Conservation (phyloP, 1,284 basidiomycete genomes). For the Leucoagaricus sp. region DNA sequence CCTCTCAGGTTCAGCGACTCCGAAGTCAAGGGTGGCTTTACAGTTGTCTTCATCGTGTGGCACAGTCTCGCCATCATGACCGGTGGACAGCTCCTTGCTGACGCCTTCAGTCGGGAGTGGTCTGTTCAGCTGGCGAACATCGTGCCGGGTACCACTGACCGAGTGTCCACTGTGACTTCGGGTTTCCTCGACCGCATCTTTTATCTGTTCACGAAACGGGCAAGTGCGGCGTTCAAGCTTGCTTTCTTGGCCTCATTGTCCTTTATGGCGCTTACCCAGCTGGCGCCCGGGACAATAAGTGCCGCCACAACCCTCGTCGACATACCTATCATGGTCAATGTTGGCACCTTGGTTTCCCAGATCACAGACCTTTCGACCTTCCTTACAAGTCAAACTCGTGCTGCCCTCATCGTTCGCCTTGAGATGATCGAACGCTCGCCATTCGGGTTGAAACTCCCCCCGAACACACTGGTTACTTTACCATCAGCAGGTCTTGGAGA, state of each 20-base stretch:
- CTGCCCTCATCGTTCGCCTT: conserved; percentile 9
- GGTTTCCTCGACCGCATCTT: conserved; percentile 12
- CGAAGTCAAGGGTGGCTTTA: conserved; percentile 14
- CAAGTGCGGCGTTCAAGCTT: conserved; percentile 14
- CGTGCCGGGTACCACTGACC: conserved; percentile 7
- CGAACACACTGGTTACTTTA: background rate
- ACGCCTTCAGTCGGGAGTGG: conserved; percentile 16
- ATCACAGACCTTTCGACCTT: background rate
- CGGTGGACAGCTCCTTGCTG: conserved; percentile 9
- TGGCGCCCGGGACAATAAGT: conserved; percentile 12
- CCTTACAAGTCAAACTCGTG: background rate
- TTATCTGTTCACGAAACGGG: conserved; percentile 4
- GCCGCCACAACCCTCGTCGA: conserved; percentile 11
- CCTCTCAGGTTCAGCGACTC: conserved; percentile 6
- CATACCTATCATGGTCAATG: background rate
- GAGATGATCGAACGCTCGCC: conserved; percentile 10
- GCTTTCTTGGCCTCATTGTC: conserved; percentile 12
- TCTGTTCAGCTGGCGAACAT: conserved; percentile 7
- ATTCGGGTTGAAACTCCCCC: conserved; percentile 5
- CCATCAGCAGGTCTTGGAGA: background rate
- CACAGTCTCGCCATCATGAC: conserved; percentile 10
- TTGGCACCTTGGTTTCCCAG: background rate
- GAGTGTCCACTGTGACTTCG: conserved; percentile 13
- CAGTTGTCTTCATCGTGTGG: conserved; percentile 13
- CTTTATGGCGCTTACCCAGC: conserved; percentile 6